Base-by-base conservation (phyloP, 352 stramenopile species). In the Pythium phragmiticola region DNA sequence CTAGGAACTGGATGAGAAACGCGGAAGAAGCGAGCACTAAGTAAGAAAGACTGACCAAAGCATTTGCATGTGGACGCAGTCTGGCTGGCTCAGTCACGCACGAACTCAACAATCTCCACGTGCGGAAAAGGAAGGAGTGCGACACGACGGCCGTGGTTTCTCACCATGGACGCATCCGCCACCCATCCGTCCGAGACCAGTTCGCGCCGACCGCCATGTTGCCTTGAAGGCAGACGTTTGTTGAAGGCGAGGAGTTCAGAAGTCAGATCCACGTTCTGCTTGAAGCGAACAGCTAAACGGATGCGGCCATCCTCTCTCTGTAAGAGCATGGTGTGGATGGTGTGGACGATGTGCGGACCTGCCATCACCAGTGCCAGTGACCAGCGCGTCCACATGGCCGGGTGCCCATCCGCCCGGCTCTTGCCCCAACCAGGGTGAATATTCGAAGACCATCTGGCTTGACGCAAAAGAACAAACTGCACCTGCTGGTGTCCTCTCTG, bases 241-340 rank as follows among this genome's bases (percentile, higher is more conserved):
- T 50, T 50, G 45, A 50, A 50, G 37, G 9, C 9, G n/a, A 50
- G 28, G 45, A 50, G 45, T 50, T 50, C 45, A 50, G n/a, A 50
- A 50, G 17, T 50, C 45, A 50, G 45, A 30, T 8, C 13, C 7
- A 11, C 12, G 16, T 17, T 50, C 21, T 5, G 43, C 43, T 50
- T 50, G 14, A 50, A 50, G 45, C n/a, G 17, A 46, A n/a, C 8
- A 8, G 39, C 9, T 19, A 8, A 46, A n/a, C 6, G 39, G 39
- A 19, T n/a, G 39, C 39, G 39, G 39, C 39, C 39, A 2, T 50
- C n/a, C 45, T 33, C 45, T 26, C 45, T 50, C 45, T 26, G 45
- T 50, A 50, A 50, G 45, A 26, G 19, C 45, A 50, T 4, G 39
- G 39, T 46, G 1, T 46, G 17, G 39, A 46, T 14, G 39, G 39